Percentiles rank a stretch among this genome's conserved stretches.
Conservation (phyloP, 139 green algal genomes). For the Coelastrella sp. region DNA sequence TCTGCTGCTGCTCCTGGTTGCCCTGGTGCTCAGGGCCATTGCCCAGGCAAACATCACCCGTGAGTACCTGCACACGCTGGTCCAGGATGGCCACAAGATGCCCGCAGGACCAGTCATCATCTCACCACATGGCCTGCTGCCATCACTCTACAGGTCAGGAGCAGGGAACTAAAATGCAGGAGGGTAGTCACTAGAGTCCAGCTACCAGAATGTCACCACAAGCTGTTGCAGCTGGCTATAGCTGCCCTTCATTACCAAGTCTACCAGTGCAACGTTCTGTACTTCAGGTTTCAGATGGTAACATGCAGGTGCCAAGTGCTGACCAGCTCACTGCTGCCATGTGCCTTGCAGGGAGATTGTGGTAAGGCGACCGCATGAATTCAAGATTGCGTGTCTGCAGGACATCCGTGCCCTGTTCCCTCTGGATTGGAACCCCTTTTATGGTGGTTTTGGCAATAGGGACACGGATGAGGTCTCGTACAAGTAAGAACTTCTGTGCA, state of each 20-base stretch:
- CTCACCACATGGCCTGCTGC: constrained; percentile 93
- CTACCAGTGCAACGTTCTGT: too few species aligned
- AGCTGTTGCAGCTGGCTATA: too few species aligned
- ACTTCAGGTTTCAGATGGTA: too few species aligned
- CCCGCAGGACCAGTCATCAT: constrained; percentile 93
- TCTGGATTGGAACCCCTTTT: constrained; percentile 89
- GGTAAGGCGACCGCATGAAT: constrained; percentile 91
- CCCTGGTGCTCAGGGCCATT: constrained; percentile 36
- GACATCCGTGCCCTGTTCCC: constrained; percentile 93
- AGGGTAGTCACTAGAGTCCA: too few species aligned
- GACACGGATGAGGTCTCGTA: constrained; percentile 95
- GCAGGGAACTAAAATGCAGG: not conserved
- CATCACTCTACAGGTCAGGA: constrained; percentile 86
- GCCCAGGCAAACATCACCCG: constrained; percentile 89
- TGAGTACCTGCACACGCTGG: constrained; percentile 90
- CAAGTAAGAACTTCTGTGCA: constrained; percentile 22
- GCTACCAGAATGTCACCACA: too few species aligned
- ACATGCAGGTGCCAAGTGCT: too few species aligned
- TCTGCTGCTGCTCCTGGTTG: not conserved
- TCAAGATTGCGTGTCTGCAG: constrained; percentile 93
- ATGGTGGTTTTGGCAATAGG: constrained; percentile 95
- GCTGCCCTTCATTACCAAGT: too few species aligned
- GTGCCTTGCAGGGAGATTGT: constrained; percentile 77
- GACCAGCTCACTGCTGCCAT: not conserved
- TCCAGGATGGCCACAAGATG: constrained; percentile 84